phyloP scores from a whole-genome alignment of 1,139 yeast species.

The Debaryomyces fabryi region DNA sequence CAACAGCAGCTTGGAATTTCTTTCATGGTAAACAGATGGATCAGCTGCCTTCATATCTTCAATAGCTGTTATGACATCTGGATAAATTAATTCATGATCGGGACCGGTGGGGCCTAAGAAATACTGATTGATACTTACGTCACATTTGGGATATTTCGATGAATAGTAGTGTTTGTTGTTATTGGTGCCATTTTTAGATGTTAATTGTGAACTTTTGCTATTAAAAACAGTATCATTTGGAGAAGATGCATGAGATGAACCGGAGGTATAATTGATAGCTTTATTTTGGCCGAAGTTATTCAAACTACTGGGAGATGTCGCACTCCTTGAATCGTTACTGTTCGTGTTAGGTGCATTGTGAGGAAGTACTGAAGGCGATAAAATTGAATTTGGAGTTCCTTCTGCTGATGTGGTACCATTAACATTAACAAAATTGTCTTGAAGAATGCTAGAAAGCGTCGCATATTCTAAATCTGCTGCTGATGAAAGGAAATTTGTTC shows the following conservation, averaged over 20 bases:
- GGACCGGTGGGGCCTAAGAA: constrained; percentile 52
- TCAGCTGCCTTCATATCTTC: constrained; percentile 44
- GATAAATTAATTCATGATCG: constrained; percentile 44
- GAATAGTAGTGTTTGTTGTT: constrained; percentile 13
- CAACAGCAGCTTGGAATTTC: constrained; percentile 46
- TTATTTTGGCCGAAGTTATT: constrained; percentile 1
- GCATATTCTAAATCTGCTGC: constrained; percentile 84
- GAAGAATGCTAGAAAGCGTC: constrained; percentile 72
- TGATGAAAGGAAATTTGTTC: constrained; percentile 60
- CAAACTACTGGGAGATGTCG: constrained; percentile 10
- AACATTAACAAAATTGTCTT: constrained; percentile 45
- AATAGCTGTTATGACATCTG: constrained; percentile 57
- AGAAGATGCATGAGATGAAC: constrained; percentile 17
- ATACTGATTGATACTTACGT: constrained; percentile 59
- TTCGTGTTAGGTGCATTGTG: constrained; percentile 16
- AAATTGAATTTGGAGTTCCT: constrained; percentile 43
- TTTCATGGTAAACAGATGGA: constrained; percentile 43
- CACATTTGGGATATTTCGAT: constrained; percentile 32
- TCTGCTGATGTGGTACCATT: constrained; percentile 40
- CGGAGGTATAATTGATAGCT: constrained; percentile 16
- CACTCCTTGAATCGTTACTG: constrained; percentile 4
- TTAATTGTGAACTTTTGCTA: constrained; percentile 7
- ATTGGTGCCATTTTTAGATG: constrained; percentile 1
- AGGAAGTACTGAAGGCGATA: constrained; percentile 46
- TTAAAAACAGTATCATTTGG: constrained; percentile 18